These are phyloP conservation scores for Curvularia sp. DNA, from an alignment of 2,329 filamentous ascomycete species.

Conservation along the genomic window DNA sequence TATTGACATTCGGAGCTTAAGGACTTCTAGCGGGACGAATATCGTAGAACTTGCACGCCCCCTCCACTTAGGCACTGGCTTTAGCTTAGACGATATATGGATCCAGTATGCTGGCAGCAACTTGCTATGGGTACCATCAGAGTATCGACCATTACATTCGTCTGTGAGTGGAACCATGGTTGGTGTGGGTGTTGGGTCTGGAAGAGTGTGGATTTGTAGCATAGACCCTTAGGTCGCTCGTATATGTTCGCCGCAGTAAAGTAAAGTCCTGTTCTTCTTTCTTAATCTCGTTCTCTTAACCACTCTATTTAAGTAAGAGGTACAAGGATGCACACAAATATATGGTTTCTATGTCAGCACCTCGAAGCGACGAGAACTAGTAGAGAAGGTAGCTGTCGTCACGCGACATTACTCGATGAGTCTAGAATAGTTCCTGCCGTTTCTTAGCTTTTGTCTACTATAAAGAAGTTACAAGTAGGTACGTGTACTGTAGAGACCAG, in stretches of 20 bases:
- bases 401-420: not conserved
- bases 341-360: not conserved
- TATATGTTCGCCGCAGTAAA: not conserved
- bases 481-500: not conserved
- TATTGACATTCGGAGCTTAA: slow-evolving; percentile 18
- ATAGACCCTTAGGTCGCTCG: slow-evolving; percentile 3
- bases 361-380: not conserved
- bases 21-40: slow-evolving; percentile 2
- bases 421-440: slow-evolving; percentile 3
- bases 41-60: slow-evolving; percentile 13
- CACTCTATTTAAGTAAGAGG: too few relatives aligned
- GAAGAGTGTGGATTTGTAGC: slow-evolving; percentile 29
- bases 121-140: slow-evolving; percentile 31
- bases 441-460: slow-evolving; percentile 2
- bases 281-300: too few relatives aligned
- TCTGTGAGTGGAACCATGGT: slow-evolving; percentile 22
- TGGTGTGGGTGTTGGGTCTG: slow-evolving; percentile 23
- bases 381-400: slow-evolving; percentile 1
- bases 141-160: slow-evolving; percentile 32
- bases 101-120: slow-evolving; percentile 27
- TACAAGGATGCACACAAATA: too few relatives aligned
- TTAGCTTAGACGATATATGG: slow-evolving; percentile 29
- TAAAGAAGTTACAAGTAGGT: not conserved
- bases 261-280: not conserved
- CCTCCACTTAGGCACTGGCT: slow-evolving; percentile 16